These are phyloP conservation scores for Naganishia vaughanmartiniae DNA, from an alignment of 768 basidiomycete genomes.

Conservation along the genomic window DNA sequence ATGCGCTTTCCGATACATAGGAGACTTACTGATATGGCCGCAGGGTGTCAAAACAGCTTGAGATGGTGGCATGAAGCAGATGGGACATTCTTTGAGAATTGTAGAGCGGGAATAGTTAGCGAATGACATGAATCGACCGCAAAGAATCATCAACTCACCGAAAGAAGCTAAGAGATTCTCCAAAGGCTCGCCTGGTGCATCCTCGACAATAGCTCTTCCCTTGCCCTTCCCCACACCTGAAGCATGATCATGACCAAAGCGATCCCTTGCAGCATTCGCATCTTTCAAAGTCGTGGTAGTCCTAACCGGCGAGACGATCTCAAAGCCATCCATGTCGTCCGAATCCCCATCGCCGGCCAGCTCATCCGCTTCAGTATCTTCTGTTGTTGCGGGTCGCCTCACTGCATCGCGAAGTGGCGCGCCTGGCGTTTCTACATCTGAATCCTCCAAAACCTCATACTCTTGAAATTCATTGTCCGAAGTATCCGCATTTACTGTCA, in stretches of 20 bases:
- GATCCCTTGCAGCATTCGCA: not conserved
- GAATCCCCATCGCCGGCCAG: conserved; percentile 3
- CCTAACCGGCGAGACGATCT: not conserved
- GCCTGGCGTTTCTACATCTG: not conserved
- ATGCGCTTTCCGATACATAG: not conserved
- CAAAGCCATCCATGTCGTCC: conserved; percentile 17
- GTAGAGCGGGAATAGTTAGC: not conserved
- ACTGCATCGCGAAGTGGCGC: not conserved
- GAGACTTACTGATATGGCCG: conserved; percentile 32
- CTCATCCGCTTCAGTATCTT: conserved; percentile 1
- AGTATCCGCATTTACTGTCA: conserved; percentile 10
- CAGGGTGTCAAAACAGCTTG: conserved; percentile 33
- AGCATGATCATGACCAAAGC: not conserved
- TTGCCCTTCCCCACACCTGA: conserved; percentile 18
- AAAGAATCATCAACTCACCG: conserved; percentile 16
- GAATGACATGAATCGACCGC: too few species aligned
- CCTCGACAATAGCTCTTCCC: conserved; percentile 5
- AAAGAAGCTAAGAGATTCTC: conserved; percentile 24
- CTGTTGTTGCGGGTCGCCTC: not conserved
- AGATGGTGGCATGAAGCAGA: conserved; percentile 30
- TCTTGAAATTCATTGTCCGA: not conserved
- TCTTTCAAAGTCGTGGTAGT: not conserved
- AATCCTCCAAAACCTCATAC: not conserved
- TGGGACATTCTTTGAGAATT: conserved; percentile 30
- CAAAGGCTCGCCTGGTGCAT: conserved; percentile 4